These are phyloP conservation scores for Salix koriyanagi DNA, from an alignment of 345 rosid species.

Conservation along the genomic window DNA sequence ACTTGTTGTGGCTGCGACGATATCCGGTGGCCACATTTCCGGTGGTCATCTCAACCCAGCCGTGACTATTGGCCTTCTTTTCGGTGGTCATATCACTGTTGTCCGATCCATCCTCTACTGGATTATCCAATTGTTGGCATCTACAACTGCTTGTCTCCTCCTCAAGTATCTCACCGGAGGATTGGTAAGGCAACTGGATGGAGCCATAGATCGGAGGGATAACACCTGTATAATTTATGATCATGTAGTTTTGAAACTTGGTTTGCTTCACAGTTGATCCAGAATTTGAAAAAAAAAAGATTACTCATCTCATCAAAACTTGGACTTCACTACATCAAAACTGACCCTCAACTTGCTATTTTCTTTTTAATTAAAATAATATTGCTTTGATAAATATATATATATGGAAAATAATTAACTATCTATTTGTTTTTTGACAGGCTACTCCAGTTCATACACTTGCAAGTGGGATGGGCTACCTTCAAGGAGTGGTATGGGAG, in stretches of 20 bases:
- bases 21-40: conserved; percentile 81
- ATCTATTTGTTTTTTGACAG: conserved; percentile 20
- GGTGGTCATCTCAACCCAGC: conserved; percentile 97
- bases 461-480: conserved; percentile 59
- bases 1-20: conserved; percentile 78
- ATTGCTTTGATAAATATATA: too few species aligned
- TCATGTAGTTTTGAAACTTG: too few species aligned
- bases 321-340: too few species aligned
- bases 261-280: too few species aligned
- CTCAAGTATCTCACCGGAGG: conserved; percentile 87
- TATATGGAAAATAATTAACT: too few species aligned
- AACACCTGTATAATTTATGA: neutral
- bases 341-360: too few species aligned
- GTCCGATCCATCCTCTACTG: conserved; percentile 66
- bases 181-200: conserved; percentile 34
- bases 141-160: conserved; percentile 72
- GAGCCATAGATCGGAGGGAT: neutral
- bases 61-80: conserved; percentile 73
- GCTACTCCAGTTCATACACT: conserved; percentile 56
- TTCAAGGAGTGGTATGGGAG: conserved; percentile 78
- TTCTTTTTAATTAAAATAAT: too few species aligned
- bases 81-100: conserved; percentile 74
- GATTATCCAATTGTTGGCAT: conserved; percentile 73
- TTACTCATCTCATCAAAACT: too few species aligned
- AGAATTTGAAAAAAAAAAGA: too few species aligned